phyloP scores from a whole-genome alignment of 495 filamentous ascomycete genomes.

The Chaetomidium leptoderma region DNA sequence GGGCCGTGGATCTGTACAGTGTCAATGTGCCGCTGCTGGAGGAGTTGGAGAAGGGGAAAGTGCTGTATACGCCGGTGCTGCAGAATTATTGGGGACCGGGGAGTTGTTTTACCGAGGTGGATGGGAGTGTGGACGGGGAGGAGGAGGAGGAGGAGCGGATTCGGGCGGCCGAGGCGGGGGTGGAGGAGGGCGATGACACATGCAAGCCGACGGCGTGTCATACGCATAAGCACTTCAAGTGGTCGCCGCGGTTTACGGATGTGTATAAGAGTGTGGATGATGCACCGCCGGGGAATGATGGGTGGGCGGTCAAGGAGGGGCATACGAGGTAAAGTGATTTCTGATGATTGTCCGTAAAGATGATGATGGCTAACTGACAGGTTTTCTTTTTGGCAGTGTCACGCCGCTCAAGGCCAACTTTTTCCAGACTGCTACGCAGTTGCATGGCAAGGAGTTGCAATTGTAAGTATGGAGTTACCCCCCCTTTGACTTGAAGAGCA shows the following conservation, averaged over 20 bases:
- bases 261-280: slow-evolving; percentile 80
- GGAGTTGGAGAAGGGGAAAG: slow-evolving; percentile 60
- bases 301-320: slow-evolving; percentile 85
- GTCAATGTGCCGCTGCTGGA: slow-evolving; percentile 82
- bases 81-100: slow-evolving; percentile 80
- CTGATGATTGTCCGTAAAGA: neutral
- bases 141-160: slow-evolving; percentile 63
- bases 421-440: slow-evolving; percentile 63
- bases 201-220: slow-evolving; percentile 34
- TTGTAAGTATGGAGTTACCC: slow-evolving; percentile 62
- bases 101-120: slow-evolving; percentile 75
- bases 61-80: slow-evolving; percentile 76
- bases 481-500: slow-evolving; percentile 13
- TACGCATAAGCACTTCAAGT: slow-evolving; percentile 85
- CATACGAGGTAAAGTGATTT: slow-evolving; percentile 64
- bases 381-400: slow-evolving; percentile 55
- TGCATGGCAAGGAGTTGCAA: slow-evolving; percentile 70
- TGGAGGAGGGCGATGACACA: slow-evolving; percentile 27
- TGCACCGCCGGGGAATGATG: slow-evolving; percentile 80
- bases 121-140: slow-evolving; percentile 55
- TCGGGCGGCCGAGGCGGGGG: slow-evolving; percentile 54
- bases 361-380: neutral
- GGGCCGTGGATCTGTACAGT: slow-evolving; percentile 69
- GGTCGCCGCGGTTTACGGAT: slow-evolving; percentile 82
- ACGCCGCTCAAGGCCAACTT: slow-evolving; percentile 91